Evolutionary conservation across 495 filamentous ascomycete species (phyloP).

Genomic region (Rhizodiscina lignyota): DNA sequence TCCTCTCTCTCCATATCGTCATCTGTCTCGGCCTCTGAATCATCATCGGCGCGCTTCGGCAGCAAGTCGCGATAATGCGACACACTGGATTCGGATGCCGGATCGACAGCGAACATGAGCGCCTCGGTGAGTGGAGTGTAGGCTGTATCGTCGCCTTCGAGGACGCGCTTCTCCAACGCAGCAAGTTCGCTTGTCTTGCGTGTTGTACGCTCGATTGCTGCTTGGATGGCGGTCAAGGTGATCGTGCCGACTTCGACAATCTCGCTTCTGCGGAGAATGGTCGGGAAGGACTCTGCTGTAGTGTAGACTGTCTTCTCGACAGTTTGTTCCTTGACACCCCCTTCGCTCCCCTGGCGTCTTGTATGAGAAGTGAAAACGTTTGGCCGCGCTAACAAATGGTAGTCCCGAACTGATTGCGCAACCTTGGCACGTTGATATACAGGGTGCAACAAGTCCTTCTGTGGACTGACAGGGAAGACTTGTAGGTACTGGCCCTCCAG

Average conservation of each 20-base stretch:
- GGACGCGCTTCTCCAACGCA: conserved; percentile 53
- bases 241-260: conserved; percentile 52
- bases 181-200: conserved; percentile 79
- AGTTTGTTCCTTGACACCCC: conserved; percentile 49
- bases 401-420: conserved; percentile 65
- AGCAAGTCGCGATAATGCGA: conserved; percentile 60
- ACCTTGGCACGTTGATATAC: conserved; percentile 78
- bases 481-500: conserved; percentile 88
- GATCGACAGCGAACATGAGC: conserved; percentile 54
- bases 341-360: conserved; percentile 45
- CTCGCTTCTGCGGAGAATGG: conserved; percentile 77
- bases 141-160: conserved; percentile 52
- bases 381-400: conserved; percentile 60
- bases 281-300: conserved; percentile 77
- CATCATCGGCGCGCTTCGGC: conserved; percentile 26
- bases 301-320: conserved; percentile 79
- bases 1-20: conserved; percentile 31
- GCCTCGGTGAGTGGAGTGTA: conserved; percentile 53
- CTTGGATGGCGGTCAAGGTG: conserved; percentile 58
- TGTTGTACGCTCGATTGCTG: conserved; percentile 78
- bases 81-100: conserved; percentile 49
- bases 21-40: conserved; percentile 21
- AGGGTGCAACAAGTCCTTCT: conserved; percentile 71
- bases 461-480: conserved; percentile 59
- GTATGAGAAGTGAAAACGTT: conserved; percentile 57